Conservation (phyloP, 768 basidiomycete genomes). For the Russula sp. region DNA sequence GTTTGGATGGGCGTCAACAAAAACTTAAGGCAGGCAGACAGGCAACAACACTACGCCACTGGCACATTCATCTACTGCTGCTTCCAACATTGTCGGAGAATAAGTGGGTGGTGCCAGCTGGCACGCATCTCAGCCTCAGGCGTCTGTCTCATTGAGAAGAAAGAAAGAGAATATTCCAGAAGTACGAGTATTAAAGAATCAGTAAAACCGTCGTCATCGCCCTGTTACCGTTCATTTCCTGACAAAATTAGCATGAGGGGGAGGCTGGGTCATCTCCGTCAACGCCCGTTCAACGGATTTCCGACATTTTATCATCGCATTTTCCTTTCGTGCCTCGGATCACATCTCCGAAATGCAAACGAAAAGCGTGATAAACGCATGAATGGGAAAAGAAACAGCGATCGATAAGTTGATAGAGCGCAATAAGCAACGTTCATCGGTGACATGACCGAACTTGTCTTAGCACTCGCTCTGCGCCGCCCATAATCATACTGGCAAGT, state of each 20-base stretch:
- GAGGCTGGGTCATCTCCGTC: conserved; percentile 17
- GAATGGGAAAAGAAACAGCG: not conserved
- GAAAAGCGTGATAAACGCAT: not conserved
- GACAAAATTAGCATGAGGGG: not conserved
- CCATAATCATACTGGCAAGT: conserved; percentile 11
- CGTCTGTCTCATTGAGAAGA: not conserved
- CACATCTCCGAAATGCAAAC: not conserved
- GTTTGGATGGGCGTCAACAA: conserved; percentile 1
- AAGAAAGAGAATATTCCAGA: conserved; percentile 9
- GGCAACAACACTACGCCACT: not conserved
- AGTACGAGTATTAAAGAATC: not conserved
- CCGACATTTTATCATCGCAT: not conserved
- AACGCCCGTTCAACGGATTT: conserved; percentile 7
- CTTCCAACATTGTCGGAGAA: conserved; percentile 8
- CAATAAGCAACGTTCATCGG: not conserved
- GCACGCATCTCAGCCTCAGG: not conserved
- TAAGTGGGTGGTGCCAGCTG: conserved; percentile 1
- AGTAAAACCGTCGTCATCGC: conserved; percentile 8
- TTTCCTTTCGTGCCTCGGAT: not conserved
- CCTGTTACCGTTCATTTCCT: conserved; percentile 4
- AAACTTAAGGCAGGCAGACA: not conserved
- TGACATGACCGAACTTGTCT: conserved; percentile 16
- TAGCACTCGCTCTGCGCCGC: conserved; percentile 27
- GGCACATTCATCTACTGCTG: not conserved
- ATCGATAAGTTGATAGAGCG: conserved; percentile 6